These are phyloP conservation scores for Mucor lusitanicus DNA, from an alignment of 371 early-diverging fungal genomes.

Conservation along the genomic window DNA sequence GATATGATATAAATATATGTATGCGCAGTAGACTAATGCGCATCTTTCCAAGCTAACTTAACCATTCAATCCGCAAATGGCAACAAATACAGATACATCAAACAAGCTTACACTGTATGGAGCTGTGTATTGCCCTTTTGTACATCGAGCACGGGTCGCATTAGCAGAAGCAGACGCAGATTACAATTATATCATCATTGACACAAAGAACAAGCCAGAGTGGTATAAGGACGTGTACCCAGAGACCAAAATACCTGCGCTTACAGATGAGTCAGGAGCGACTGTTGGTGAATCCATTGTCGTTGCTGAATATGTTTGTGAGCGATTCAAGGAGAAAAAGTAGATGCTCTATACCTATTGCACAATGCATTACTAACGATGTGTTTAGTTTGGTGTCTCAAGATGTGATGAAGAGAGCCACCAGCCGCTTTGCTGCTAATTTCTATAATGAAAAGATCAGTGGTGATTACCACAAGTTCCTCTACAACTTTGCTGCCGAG, in stretches of 20 bases:
- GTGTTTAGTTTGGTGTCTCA: constrained; percentile 23
- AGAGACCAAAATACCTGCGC: constrained; percentile 6
- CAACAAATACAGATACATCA: neutral
- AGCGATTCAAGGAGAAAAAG: constrained; percentile 26
- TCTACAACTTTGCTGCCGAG: constrained; percentile 23
- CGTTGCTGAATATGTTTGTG: constrained; percentile 32
- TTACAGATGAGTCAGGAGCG: neutral
- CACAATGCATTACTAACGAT: neutral
- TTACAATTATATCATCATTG: constrained; percentile 42
- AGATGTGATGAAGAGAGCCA: constrained; percentile 44
- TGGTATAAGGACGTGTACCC: constrained; percentile 34
- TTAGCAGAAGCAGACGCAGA: constrained; percentile 41
- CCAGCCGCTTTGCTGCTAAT: constrained; percentile 54
- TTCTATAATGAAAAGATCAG: constrained; percentile 35
- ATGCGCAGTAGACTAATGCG: no score
- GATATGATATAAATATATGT: no score
- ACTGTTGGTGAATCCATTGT: constrained; percentile 28
- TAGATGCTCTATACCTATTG: constrained; percentile 4
- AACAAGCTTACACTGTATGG: constrained; percentile 43
- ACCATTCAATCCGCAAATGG: no score
- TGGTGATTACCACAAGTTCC: constrained; percentile 25
- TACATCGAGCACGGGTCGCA: constrained; percentile 51
- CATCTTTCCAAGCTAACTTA: no score
- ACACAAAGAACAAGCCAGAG: constrained; percentile 48
- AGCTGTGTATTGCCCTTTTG: constrained; percentile 42